These are phyloP conservation scores for Yamadazyma jaroonii DNA, from an alignment of 1,139 yeast genomes.

Conservation along the genomic window DNA sequence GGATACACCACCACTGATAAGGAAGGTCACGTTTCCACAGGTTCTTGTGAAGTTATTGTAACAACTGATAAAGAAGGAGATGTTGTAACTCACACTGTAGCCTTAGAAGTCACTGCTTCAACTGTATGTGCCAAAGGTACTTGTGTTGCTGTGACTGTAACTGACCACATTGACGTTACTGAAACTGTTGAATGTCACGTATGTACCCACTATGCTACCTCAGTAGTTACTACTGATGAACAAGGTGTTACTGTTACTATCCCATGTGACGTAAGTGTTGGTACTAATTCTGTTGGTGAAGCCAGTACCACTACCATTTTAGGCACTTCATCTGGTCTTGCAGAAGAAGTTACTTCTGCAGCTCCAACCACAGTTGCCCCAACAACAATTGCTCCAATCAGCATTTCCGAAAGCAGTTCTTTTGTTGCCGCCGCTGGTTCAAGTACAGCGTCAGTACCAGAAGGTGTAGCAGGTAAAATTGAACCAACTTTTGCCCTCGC, in stretches of 20 bases:
- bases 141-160: neutral
- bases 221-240: constrained; percentile 1
- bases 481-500: constrained; percentile 1
- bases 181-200: constrained; percentile 5
- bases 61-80: constrained; percentile 10
- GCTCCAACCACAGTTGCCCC: constrained; percentile 2
- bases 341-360: constrained; percentile 2
- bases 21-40: constrained; percentile 7
- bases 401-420: neutral
- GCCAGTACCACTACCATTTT: neutral
- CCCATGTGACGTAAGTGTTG: constrained; percentile 12
- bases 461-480: neutral
- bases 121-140: constrained; percentile 1
- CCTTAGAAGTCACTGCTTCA: neutral
- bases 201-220: constrained; percentile 3
- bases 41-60: constrained; percentile 8
- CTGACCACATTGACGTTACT: constrained; percentile 27
- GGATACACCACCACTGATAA: constrained; percentile 9
- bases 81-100: constrained; percentile 5
- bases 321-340: too few species aligned
- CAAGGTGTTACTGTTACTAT: constrained; percentile 4
- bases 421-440: neutral
- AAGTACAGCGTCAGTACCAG: neutral
- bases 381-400: neutral
- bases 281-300: constrained; percentile 11